Evolutionary conservation across 768 basidiomycete species (phyloP).

Genomic region (Psilocybe cyanescens): DNA sequence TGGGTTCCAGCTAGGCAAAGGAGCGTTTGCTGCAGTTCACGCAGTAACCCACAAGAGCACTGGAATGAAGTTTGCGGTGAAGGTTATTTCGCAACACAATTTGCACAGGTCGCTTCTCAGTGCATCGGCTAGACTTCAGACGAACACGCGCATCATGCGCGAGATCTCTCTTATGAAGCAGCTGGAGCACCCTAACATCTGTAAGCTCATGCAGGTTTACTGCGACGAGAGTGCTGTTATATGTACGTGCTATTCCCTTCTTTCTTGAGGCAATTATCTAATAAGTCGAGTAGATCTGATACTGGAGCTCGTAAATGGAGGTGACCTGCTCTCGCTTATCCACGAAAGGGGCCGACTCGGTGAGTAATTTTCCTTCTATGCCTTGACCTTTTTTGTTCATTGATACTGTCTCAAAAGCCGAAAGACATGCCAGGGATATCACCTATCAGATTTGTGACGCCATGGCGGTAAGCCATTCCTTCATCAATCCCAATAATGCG

Average conservation of each 20-base stretch:
- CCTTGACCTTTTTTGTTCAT: not conserved
- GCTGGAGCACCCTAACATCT: not conserved
- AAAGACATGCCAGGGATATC: not conserved
- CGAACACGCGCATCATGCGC: not conserved
- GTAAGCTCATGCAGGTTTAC: not conserved
- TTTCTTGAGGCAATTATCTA: not conserved
- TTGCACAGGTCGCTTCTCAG: not conserved
- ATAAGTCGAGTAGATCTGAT: not conserved
- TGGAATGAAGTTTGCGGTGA: not conserved
- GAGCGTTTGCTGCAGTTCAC: not conserved
- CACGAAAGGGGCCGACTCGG: not conserved
- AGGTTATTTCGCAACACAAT: not conserved
- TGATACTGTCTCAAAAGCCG: not conserved
- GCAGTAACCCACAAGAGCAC: not conserved
- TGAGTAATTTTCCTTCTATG: not conserved
- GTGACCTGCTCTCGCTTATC: not conserved
- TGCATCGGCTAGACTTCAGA: not conserved
- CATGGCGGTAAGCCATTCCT: not conserved
- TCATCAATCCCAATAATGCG: not conserved
- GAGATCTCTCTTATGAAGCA: not conserved
- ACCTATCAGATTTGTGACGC: slow-evolving; percentile 4
- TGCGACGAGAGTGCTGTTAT: not conserved
- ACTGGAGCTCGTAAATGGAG: not conserved
- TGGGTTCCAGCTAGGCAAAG: not conserved
- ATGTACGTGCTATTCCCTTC: not conserved